Evolutionary conservation across 306 rosid species (phyloP).

Genomic region (Carpinus fangiana): DNA sequence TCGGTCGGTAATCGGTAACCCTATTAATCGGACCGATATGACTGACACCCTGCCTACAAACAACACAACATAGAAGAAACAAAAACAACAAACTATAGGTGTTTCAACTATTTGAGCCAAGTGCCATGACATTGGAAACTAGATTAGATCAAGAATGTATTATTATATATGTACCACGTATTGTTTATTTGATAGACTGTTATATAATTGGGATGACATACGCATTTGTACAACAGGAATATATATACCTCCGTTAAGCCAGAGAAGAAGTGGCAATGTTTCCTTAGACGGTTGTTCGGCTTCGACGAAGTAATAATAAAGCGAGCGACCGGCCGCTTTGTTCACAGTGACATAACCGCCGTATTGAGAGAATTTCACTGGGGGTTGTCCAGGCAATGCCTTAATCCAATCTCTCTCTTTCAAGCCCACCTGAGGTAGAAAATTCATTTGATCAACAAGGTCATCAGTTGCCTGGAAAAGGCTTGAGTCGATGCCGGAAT

Average conservation of each 20-base stretch:
- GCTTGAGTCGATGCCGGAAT: conserved; percentile 35
- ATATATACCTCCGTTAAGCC: conserved; percentile 93
- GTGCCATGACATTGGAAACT: not conserved
- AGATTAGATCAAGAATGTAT: too few species aligned
- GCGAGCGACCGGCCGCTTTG: conserved; percentile 62
- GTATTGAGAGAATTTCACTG: conserved; percentile 62
- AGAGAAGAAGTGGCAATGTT: conserved; percentile 79
- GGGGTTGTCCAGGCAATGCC: conserved; percentile 79
- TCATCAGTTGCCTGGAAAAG: conserved; percentile 39
- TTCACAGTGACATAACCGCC: conserved; percentile 87
- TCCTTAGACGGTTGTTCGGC: conserved; percentile 45
- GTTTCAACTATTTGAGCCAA: not conserved
- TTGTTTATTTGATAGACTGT: too few species aligned
- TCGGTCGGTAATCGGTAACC: too few species aligned
- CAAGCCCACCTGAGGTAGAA: conserved; percentile 48
- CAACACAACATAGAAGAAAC: not conserved
- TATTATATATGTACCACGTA: too few species aligned
- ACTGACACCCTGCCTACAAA: too few species aligned
- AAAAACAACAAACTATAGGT: not conserved
- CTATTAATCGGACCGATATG: too few species aligned
- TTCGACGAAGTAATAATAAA: conserved; percentile 80
- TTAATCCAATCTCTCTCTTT: conserved; percentile 67
- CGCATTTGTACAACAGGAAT: too few species aligned
- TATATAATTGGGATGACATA: too few species aligned
- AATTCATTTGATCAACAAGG: not conserved